These are phyloP conservation scores for Setomelanomma holmii DNA, from an alignment of 2,329 filamentous ascomycete genomes.

Conservation along the genomic window DNA sequence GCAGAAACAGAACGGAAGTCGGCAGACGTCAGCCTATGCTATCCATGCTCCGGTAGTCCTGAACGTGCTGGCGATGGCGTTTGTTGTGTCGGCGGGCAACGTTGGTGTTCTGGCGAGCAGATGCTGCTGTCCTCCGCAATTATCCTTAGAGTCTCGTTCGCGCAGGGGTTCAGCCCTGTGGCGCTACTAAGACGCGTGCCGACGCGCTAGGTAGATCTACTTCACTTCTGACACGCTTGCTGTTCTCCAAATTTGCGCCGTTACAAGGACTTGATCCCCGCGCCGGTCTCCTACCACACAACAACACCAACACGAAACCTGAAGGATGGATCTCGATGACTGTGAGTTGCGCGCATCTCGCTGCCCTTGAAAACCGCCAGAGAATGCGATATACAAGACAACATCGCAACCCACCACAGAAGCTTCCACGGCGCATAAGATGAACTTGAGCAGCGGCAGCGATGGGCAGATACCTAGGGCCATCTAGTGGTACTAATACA, in stretches of 20 bases:
- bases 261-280: background rate
- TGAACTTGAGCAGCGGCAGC: background rate
- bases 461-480: background rate
- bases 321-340: constrained; percentile 39
- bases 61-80: constrained; percentile 5
- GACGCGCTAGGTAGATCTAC: constrained; percentile 26
- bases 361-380: too few species aligned
- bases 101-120: constrained; percentile 2
- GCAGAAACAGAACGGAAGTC: constrained; percentile 19
- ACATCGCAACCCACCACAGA: too few species aligned
- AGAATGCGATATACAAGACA: too few species aligned
- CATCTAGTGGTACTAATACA: background rate
- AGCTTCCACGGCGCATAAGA: too few species aligned
- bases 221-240: constrained; percentile 17
- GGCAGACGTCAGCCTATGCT: constrained; percentile 17
- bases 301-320: background rate
- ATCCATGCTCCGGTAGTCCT: constrained; percentile 19
- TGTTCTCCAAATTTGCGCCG: background rate
- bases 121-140: constrained; percentile 16
- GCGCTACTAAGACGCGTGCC: constrained; percentile 22
- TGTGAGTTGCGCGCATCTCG: too few species aligned
- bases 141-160: constrained; percentile 15
- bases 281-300: background rate
- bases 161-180: constrained; percentile 30
- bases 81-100: background rate